Evolutionary conservation across 768 basidiomycete genomes (phyloP), one percentile per base, ranked within the genome.

Genomic region (Suillus clintonianus): DNA sequence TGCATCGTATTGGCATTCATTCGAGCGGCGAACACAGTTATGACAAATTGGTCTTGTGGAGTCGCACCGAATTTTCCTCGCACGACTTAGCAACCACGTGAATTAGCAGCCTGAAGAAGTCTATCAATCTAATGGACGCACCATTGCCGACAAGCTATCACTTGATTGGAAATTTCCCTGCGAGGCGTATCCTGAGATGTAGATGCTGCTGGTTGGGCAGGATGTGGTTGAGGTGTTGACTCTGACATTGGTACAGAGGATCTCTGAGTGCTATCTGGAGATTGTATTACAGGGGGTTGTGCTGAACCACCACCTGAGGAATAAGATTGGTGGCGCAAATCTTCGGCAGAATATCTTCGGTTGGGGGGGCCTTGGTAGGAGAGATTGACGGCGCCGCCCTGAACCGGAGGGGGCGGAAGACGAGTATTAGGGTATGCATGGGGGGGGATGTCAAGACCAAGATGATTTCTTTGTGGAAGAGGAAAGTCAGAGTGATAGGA

Each of bases 61-160:
- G 76, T 93, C 92, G 80, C 92, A 94, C 64, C 89, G 87, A 70
- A 93, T 92, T 83, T 94, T 94, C 74, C 92, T 85, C 66, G 86
- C 84, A 68, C 91, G 92, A 77, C 92, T 93, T 79, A 73, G 70
- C 67, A 72, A n/a, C 55, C 66, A 77, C 71, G 74, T 77, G 70
- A 76, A 67, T 55, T 27, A 59, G 67, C 60, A 36, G 8, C 65
- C 70, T 68, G 69, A 69, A 67, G 60, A 72, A 51, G 42, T 27
- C 27, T 34, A 42, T 56, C 62, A 74, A 27, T 27, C 27, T 79
- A 74, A 56, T 63, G 65, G 67, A 80, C 89, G 72, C 74, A 92
- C 91, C 91, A 93, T 75, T 91, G 90, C 65, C 87, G 87, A 81
- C 91, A 93, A 67, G 91, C 91, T 78, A 93, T 91, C 77, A 93